Conservation (phyloP, 768 basidiomycete genomes). For the Xerocomus potaroensis region DNA sequence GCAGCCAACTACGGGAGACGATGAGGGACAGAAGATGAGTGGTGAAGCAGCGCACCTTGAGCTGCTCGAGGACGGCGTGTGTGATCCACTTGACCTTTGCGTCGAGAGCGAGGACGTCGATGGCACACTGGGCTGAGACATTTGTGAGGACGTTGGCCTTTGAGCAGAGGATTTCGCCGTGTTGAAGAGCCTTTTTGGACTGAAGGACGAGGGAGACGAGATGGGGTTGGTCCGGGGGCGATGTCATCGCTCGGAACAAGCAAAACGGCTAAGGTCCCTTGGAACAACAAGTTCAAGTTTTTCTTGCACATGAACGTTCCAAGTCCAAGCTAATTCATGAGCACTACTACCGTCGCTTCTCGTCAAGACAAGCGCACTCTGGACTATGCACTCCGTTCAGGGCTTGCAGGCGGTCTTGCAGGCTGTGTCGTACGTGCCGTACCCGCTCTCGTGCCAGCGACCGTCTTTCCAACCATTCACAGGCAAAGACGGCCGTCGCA, state of each 20-base stretch:
- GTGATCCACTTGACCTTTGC: conserved; percentile 78
- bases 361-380: conserved; percentile 52
- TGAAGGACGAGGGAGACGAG: conserved; percentile 73
- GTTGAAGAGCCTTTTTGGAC: conserved; percentile 79
- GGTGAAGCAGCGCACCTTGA: conserved; percentile 48
- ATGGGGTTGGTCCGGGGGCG: conserved; percentile 51
- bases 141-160: conserved; percentile 61
- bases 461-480: conserved; percentile 4
- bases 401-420: conserved; percentile 89
- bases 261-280: too few relatives aligned
- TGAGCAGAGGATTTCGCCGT: conserved; percentile 72
- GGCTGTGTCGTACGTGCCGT: conserved; percentile 84
- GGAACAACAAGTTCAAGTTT: too few relatives aligned
- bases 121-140: conserved; percentile 57
- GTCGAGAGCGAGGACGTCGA: conserved; percentile 73
- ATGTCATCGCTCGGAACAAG: too few relatives aligned
- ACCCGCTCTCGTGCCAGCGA: conserved; percentile 1
- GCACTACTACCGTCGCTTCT: conserved; percentile 31
- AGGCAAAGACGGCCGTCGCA: conserved; percentile 95
- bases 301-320: neutral
- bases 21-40: neutral
- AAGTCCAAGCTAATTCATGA: conserved; percentile 32
- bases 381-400: conserved; percentile 69
- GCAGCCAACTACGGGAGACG: conserved; percentile 61
- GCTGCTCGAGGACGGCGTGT: conserved; percentile 69